These are phyloP conservation scores for Bolboschoenoplectus hybrid DNA, from an alignment of 202 grass and related monocot genomes.

Conservation along the genomic window DNA sequence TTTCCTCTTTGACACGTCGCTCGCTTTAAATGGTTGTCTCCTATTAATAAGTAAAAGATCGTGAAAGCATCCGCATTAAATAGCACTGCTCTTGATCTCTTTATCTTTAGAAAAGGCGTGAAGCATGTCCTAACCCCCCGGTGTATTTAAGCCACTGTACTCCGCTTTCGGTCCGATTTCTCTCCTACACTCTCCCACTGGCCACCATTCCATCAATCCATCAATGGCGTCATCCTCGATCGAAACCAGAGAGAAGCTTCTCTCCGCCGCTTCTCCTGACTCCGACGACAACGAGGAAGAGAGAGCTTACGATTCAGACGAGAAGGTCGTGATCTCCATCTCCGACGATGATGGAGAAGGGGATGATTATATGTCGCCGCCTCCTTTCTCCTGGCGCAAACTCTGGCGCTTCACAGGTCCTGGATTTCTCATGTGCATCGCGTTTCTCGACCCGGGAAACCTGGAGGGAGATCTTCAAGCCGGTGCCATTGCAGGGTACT, in stretches of 20 bases:
- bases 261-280: constrained; percentile 30
- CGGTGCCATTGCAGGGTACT: constrained; percentile 81
- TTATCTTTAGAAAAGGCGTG: constrained; percentile 35
- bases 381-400: constrained; percentile 93
- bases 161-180: not conserved
- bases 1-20: not conserved
- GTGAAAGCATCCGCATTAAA: constrained; percentile 7
- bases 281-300: constrained; percentile 47
- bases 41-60: constrained; percentile 3
- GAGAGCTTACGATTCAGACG: constrained; percentile 78
- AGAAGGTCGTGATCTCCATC: constrained; percentile 75
- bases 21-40: not conserved
- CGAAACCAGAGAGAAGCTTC: constrained; percentile 63
- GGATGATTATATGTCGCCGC: constrained; percentile 37
- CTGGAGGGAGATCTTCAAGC: constrained; percentile 95
- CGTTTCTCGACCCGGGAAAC: constrained; percentile 92
- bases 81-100: not conserved
- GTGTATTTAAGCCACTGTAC: constrained; percentile 19
- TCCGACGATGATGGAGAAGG: constrained; percentile 51
- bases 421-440: constrained; percentile 95
- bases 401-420: constrained; percentile 92
- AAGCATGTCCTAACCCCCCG: not conserved
- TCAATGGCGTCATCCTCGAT: constrained; percentile 59
- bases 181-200: not conserved
- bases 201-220: constrained; percentile 28